Base-by-base conservation (phyloP, 805 yeast genomes). In the Nakazawaea pomicola region DNA sequence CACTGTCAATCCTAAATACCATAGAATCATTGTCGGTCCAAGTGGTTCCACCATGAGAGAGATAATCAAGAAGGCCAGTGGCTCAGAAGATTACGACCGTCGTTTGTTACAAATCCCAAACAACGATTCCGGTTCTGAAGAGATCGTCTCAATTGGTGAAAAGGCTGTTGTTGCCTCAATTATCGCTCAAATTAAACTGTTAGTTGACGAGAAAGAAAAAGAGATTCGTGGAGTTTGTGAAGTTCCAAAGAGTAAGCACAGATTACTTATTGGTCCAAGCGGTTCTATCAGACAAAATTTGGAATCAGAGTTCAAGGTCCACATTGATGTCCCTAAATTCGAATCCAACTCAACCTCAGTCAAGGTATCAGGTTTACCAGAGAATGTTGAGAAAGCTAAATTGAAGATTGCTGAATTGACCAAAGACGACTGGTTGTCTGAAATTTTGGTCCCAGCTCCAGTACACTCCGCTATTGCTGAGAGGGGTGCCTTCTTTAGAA, bases 21-120 rank as follows among this genome's bases (percentile, higher is more conserved):
- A 83, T 59, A 79, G 82, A 53, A 73, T 72, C 41, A 69, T 91
- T 50, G 77, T 88, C 46, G 98, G 98, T 24, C 74, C 80, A 43
- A 78, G 79, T 46, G 96, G 95, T 44, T 69, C 83, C 19, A 76
- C 70, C 16, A 77, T 84, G 65, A 77, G 81, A 50, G 84, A 78
- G 36, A 84, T 93, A 40, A 78, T 90, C 38, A 54, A 74, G 36
- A 75, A 74, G 40, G 96, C 96, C 29, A 96, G 96, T 46, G 88
- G 83, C 39, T 60, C 64, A 42, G 83, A 76, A 46, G 72, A 67
- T 24, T 45, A 47, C 8, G 53, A 56, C 36, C 65, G 74, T 53
- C 72, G 79, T 51, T 66, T 77, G 49, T 70, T 86, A 51, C 76
- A 74, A 41, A 72, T 87, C 43, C 97, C 98, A 38, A 72, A 76